Conservation (phyloP, 805 yeast genomes). For the Zygoascus biomembranicola region DNA sequence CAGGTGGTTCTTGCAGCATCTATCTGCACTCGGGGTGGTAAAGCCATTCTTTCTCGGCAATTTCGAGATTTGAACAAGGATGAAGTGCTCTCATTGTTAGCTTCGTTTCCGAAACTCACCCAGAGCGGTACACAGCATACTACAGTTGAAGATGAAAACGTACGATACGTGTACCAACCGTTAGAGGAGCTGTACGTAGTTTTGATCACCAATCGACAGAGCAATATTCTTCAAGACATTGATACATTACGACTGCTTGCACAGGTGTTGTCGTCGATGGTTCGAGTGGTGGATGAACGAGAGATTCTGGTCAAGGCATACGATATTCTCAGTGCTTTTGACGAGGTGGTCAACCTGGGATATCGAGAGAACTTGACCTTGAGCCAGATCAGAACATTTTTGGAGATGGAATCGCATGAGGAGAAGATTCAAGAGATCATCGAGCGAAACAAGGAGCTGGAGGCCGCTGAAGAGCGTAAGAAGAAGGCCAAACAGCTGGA, state of each 20-base stretch:
- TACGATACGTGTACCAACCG: constrained; percentile 92
- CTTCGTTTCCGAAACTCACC: constrained; percentile 76
- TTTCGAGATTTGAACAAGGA: constrained; percentile 79
- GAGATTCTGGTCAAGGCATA: constrained; percentile 81
- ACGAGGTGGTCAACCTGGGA: constrained; percentile 85
- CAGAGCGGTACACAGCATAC: constrained; percentile 77
- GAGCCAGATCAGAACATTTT: constrained; percentile 75
- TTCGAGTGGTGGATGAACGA: constrained; percentile 66
- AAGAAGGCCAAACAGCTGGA: constrained; percentile 78
- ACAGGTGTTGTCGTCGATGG: constrained; percentile 67
- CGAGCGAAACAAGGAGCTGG: constrained; percentile 92
- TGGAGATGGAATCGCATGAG: constrained; percentile 97
- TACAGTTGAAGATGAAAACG: constrained; percentile 84
- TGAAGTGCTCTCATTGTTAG: constrained; percentile 74
- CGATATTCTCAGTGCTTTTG: constrained; percentile 85
- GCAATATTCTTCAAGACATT: constrained; percentile 90
- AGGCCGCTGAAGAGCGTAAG: constrained; percentile 95
- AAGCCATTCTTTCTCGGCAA: constrained; percentile 85
- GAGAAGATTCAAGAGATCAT: constrained; percentile 97
- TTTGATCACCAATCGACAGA: constrained; percentile 79
- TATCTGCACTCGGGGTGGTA: constrained; percentile 88
- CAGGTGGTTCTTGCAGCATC: constrained; percentile 67
- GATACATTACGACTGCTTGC: constrained; percentile 83
- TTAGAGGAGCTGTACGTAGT: constrained; percentile 89
- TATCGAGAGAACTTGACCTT: constrained; percentile 79